Percentiles rank a stretch among this genome's conserved stretches.
phyloP scores from a whole-genome alignment of 225 moss, liverwort and hornwort species.

The Sphagnum tenellum region DNA sequence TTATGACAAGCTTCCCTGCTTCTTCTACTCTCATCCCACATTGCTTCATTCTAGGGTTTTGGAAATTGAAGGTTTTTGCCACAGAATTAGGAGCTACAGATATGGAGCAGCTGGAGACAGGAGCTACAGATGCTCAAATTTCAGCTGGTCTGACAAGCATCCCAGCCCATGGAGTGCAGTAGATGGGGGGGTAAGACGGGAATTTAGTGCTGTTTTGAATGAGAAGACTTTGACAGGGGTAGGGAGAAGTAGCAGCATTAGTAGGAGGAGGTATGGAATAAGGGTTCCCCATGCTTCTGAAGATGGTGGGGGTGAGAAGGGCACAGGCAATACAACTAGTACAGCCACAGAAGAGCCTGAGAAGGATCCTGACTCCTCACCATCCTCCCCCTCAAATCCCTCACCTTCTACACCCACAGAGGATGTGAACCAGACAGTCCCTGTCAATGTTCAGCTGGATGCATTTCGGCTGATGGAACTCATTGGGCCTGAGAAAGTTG shows the following conservation, averaged over 20 bases:
- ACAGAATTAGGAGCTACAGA: too few species aligned
- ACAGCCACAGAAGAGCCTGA: slow-evolving; percentile 45
- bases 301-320: slow-evolving; percentile 42
- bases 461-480: slow-evolving; percentile 85
- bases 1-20: too few species aligned
- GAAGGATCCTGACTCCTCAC: slow-evolving; percentile 30
- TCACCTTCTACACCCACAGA: slow-evolving; percentile 31
- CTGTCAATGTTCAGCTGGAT: slow-evolving; percentile 40
- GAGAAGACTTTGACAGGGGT: slow-evolving; percentile 9
- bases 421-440: slow-evolving; percentile 29
- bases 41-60: too few species aligned
- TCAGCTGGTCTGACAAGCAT: too few species aligned
- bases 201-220: not conserved
- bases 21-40: too few species aligned
- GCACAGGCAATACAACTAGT: slow-evolving; percentile 24
- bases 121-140: too few species aligned
- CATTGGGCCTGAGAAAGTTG: slow-evolving; percentile 91
- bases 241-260: slow-evolving; percentile 3
- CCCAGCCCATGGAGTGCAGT: too few species aligned
- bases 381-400: slow-evolving; percentile 20
- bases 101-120: too few species aligned
- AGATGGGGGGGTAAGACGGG: slow-evolving; percentile 3
- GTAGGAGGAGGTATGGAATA: slow-evolving; percentile 12
- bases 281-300: slow-evolving; percentile 33
- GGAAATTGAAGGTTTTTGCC: too few species aligned